phyloP scores from a whole-genome alignment of 2,329 filamentous ascomycete genomes.

The Paraphaeosphaeria minitans region DNA sequence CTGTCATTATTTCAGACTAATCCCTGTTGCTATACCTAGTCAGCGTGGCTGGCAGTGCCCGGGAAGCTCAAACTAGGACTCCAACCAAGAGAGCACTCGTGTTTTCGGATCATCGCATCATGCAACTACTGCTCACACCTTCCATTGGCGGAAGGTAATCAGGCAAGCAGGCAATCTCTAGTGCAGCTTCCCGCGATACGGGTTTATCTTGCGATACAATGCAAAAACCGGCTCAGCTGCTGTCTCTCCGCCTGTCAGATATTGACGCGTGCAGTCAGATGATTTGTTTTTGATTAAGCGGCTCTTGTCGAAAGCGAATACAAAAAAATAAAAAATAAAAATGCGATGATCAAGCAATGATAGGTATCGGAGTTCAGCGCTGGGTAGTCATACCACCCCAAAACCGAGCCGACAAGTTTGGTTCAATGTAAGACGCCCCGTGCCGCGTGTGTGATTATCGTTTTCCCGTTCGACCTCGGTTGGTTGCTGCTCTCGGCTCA shows the following conservation, averaged over 20 bases:
- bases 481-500: background rate
- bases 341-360: background rate
- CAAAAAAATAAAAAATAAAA: background rate
- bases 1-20: background rate
- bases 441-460: background rate
- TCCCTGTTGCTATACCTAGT: background rate
- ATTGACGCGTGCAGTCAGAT: background rate
- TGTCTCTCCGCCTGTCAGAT: background rate
- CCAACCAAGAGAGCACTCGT: background rate
- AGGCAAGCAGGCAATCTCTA: conserved; percentile 1
- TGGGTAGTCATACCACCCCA: background rate
- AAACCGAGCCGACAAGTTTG: background rate
- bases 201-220: background rate
- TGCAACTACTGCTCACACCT: background rate
- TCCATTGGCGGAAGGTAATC: background rate
- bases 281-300: background rate
- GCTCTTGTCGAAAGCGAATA: background rate
- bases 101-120: background rate
- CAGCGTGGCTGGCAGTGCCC: background rate
- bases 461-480: background rate
- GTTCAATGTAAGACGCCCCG: background rate
- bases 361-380: background rate
- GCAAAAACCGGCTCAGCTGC: background rate
- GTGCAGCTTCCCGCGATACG: background rate
- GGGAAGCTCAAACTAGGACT: background rate